Evolutionary conservation across 176 grass and related monocot species (phyloP).

Genomic region (Eleusine indica): DNA sequence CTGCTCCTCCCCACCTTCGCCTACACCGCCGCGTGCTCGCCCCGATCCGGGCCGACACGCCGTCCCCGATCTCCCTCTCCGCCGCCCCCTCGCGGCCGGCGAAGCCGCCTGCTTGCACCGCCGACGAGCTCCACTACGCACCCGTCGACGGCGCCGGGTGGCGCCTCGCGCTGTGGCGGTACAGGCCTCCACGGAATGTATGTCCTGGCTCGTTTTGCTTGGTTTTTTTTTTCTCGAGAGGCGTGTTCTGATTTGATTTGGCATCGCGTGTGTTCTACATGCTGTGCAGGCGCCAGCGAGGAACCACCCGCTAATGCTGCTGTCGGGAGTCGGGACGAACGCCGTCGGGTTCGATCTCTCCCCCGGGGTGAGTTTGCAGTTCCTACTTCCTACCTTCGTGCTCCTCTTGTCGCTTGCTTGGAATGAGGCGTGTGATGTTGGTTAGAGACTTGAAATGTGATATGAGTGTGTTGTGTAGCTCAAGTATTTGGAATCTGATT

Average conservation of each 20-base stretch:
- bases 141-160: conserved; percentile 64
- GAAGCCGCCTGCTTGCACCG: conserved; percentile 70
- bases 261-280: not conserved
- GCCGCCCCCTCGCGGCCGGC: conserved; percentile 32
- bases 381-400: not conserved
- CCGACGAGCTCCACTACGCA: conserved; percentile 84
- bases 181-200: conserved; percentile 62
- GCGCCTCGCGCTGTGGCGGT: conserved; percentile 78
- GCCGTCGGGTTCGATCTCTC: conserved; percentile 90
- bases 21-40: not conserved
- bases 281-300: conserved; percentile 58
- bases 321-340: conserved; percentile 86
- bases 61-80: conserved; percentile 39
- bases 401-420: not conserved
- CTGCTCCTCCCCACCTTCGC: not conserved
- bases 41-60: conserved; percentile 17
- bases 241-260: conserved; percentile 26
- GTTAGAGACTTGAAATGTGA: conserved; percentile 4
- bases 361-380: conserved; percentile 59
- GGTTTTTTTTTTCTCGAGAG: not conserved
- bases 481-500: not conserved
- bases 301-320: conserved; percentile 83
- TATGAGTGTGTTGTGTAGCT: not conserved
- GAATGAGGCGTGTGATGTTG: not conserved
- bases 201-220: not conserved